Evolutionary conservation across 1,284 basidiomycete species (phyloP).

Genomic region (Rhodotorula sp.): DNA sequence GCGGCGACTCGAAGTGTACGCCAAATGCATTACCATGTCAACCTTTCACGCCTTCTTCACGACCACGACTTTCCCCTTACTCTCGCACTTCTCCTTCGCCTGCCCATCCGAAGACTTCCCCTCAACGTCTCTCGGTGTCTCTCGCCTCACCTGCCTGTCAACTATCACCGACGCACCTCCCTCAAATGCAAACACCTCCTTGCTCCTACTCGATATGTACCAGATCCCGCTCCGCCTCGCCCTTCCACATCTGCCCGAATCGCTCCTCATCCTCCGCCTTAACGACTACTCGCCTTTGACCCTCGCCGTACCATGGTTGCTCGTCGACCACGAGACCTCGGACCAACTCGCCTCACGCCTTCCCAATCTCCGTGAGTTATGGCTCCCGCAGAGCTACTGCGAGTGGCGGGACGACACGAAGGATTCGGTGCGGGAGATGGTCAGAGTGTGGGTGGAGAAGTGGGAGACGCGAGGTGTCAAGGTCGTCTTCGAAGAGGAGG

Average conservation of each 20-base stretch:
- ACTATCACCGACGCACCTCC: constrained; percentile 2
- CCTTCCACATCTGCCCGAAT: background rate
- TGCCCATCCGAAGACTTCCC: background rate
- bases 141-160: background rate
- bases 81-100: constrained; percentile 1
- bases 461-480: background rate
- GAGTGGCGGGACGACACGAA: constrained; percentile 10
- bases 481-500: constrained; percentile 4
- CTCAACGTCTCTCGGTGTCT: background rate
- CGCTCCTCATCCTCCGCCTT: constrained; percentile 8
- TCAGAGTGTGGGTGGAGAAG: background rate
- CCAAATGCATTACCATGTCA: background rate
- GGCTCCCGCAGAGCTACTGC: constrained; percentile 4
- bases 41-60: background rate
- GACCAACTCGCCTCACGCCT: background rate
- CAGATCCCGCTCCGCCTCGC: constrained; percentile 3
- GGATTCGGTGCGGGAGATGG: background rate
- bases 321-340: constrained; percentile 1
- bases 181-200: background rate
- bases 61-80: background rate
- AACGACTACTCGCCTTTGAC: constrained; percentile 4
- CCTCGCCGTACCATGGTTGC: background rate
- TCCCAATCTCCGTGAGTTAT: constrained; percentile 7
- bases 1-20: background rate
- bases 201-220: constrained; percentile 11